Evolutionary conservation across 345 rosid genomes (phyloP).

Genomic region (Syzygium aromaticum): DNA sequence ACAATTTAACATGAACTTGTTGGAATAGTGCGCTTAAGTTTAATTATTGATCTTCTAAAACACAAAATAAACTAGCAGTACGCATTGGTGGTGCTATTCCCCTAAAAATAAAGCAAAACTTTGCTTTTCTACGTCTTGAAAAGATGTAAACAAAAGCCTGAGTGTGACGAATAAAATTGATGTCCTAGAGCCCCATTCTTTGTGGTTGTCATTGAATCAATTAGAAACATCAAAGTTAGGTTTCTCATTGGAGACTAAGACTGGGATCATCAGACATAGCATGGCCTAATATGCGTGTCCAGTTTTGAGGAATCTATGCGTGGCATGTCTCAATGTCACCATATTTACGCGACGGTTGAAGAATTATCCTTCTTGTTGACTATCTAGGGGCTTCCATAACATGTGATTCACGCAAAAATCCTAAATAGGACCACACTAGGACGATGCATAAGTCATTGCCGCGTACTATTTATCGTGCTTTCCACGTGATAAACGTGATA

Average conservation of each 20-base stretch:
- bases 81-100: too few relatives aligned
- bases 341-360: background rate
- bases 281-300: background rate
- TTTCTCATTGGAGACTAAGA: background rate
- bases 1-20: background rate
- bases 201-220: too few relatives aligned
- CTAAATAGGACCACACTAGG: background rate
- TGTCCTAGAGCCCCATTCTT: too few relatives aligned
- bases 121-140: too few relatives aligned
- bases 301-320: background rate
- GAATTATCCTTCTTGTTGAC: background rate
- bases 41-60: too few relatives aligned
- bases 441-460: background rate
- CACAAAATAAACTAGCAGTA: too few relatives aligned
- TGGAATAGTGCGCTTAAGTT: background rate
- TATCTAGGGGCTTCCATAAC: background rate
- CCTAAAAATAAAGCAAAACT: too few relatives aligned
- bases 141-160: too few relatives aligned
- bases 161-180: too few relatives aligned
- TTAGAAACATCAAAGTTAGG: too few relatives aligned
- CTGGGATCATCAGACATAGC: background rate
- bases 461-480: background rate
- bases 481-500: background rate
- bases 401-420: background rate
- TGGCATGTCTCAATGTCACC: background rate